Percentiles rank a stretch among this genome's conserved stretches.
phyloP scores from a whole-genome alignment of 225 moss, liverwort and hornwort species.

The Neckera pumila region DNA sequence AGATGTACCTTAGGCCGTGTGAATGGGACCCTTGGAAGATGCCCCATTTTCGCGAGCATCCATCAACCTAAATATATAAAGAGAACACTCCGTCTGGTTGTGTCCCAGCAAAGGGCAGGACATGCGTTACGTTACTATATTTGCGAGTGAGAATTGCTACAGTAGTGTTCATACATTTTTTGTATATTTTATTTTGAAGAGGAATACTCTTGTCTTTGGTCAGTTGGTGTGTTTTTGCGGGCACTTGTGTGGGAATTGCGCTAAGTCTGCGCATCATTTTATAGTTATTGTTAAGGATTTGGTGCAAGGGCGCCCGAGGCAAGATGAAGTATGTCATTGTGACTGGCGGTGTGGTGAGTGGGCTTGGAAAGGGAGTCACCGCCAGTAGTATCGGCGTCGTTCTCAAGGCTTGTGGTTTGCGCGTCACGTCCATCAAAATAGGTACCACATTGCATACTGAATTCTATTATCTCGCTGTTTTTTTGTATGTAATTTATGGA shows the following conservation, averaged over 20 bases:
- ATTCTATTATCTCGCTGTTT: background rate
- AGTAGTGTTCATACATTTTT: background rate
- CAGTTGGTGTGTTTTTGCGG: background rate
- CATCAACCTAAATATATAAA: background rate
- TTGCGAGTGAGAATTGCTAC: background rate
- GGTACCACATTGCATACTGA: constrained; percentile 13
- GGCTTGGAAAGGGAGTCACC: constrained; percentile 78
- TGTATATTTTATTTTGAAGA: background rate
- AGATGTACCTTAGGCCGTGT: background rate
- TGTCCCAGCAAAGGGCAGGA: background rate
- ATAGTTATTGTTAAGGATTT: background rate
- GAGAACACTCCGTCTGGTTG: background rate
- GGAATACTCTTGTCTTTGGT: background rate
- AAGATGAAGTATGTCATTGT: constrained; percentile 83
- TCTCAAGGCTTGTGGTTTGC: constrained; percentile 63
- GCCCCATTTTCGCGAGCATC: background rate
- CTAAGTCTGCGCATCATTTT: background rate
- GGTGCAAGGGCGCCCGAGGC: background rate
- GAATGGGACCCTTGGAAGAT: background rate
- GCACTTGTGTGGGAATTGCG: background rate
- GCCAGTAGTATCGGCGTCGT: constrained; percentile 84
- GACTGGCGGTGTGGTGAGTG: constrained; percentile 79
- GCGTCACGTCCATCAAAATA: constrained; percentile 82
- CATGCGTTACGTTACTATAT: background rate
- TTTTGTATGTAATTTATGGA: background rate